Evolutionary conservation across 768 basidiomycete species (phyloP).

Genomic region (Baorangia bicolor): DNA sequence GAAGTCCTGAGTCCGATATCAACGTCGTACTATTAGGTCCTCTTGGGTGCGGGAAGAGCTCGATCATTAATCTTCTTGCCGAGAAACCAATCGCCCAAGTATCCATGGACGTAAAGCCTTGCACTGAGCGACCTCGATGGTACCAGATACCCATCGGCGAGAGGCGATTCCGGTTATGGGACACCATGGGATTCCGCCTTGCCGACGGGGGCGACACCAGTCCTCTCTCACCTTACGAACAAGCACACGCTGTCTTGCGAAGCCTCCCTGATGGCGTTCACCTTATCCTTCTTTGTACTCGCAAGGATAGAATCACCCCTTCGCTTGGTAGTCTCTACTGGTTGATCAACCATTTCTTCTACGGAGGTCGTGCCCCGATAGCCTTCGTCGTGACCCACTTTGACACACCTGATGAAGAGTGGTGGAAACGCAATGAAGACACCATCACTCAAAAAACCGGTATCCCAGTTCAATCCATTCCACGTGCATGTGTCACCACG

Average conservation of each 20-base stretch:
- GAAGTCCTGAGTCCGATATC: no score
- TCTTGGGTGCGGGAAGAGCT: no score
- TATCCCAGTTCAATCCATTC: background rate
- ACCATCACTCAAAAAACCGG: slow-evolving; percentile 4
- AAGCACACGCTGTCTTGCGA: slow-evolving; percentile 26
- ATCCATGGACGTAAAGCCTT: slow-evolving; percentile 25
- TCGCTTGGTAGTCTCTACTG: slow-evolving; percentile 30
- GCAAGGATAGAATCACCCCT: slow-evolving; percentile 29
- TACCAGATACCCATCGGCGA: background rate
- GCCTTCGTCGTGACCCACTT: no score
- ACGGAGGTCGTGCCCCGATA: no score
- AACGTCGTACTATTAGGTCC: no score
- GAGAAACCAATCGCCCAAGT: no score
- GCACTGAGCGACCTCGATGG: slow-evolving; percentile 26
- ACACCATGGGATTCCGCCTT: slow-evolving; percentile 25
- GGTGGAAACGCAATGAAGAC: slow-evolving; percentile 26
- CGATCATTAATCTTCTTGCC: no score
- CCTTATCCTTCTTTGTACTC: slow-evolving; percentile 36
- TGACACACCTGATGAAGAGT: no score
- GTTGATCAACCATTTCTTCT: no score
- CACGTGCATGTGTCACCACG: background rate
- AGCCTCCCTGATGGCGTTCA: slow-evolving; percentile 28
- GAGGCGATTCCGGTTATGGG: slow-evolving; percentile 9
- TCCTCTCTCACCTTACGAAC: no score
- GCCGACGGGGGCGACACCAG: background rate